These are phyloP conservation scores for Epichloe scottii DNA, from an alignment of 2,329 filamentous ascomycete genomes.

Conservation along the genomic window DNA sequence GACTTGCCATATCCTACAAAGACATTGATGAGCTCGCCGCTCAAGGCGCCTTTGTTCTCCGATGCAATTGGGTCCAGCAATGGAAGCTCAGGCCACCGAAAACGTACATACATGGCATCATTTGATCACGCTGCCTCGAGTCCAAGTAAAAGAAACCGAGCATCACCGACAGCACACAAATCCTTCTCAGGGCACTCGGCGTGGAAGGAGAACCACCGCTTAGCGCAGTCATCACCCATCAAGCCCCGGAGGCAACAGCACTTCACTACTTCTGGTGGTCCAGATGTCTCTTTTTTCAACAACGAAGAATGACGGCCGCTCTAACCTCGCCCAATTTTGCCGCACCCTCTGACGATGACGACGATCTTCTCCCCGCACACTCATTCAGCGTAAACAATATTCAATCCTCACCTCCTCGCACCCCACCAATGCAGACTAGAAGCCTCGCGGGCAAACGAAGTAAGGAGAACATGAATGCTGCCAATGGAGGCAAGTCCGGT, in stretches of 20 bases:
- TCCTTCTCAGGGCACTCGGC: slow-evolving; percentile 42
- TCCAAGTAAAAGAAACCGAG: slow-evolving; percentile 57
- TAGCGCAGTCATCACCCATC: slow-evolving; percentile 78
- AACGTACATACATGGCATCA: slow-evolving; percentile 48
- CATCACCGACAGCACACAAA: slow-evolving; percentile 46
- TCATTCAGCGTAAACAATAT: slow-evolving; percentile 55
- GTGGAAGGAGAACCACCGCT: slow-evolving; percentile 66
- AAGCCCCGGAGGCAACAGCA: slow-evolving; percentile 63
- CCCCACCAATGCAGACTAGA: slow-evolving; percentile 56
- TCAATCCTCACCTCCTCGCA: slow-evolving; percentile 72
- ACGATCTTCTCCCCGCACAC: slow-evolving; percentile 64
- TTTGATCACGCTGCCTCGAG: slow-evolving; percentile 45
- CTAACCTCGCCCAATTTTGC: slow-evolving; percentile 48
- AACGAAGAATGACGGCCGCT: slow-evolving; percentile 54
- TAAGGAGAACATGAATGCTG: slow-evolving; percentile 31
- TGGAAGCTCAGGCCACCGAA: slow-evolving; percentile 52
- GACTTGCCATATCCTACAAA: slow-evolving; percentile 58
- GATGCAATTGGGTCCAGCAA: slow-evolving; percentile 64
- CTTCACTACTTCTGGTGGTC: slow-evolving; percentile 59
- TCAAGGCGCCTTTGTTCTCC: slow-evolving; percentile 74
- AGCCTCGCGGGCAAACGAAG: slow-evolving; percentile 32
- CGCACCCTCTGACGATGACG: slow-evolving; percentile 64
- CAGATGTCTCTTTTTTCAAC: slow-evolving; percentile 66
- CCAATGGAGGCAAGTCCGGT: slow-evolving; percentile 44
- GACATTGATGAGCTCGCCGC: slow-evolving; percentile 69